Base-by-base conservation (phyloP, 1,284 basidiomycete genomes). In the Phellopilus nigrolimitatus region DNA sequence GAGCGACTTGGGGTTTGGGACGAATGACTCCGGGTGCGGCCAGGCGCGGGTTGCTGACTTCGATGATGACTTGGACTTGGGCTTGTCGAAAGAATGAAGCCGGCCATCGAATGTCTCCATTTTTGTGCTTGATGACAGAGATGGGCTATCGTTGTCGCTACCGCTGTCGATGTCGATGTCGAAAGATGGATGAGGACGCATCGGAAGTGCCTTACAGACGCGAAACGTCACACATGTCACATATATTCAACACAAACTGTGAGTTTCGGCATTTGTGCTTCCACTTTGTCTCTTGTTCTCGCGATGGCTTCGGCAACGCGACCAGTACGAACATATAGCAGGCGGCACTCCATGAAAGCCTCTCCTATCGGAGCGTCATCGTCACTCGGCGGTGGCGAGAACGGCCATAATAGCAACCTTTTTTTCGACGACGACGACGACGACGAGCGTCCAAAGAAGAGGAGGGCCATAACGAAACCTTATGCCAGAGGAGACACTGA, bases 1-100 rank as follows among this genome's bases (percentile, higher is more conserved):
- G 22, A 94, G 78, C 3, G 75, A 71, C 43, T 74, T 66, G 1
- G 91, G 82, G 39, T 77, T 91, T 40, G 91, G 83, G 53, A 70
- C 66, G 65, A 78, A 84, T 34, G 67, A 61, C 0, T 64, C 47
- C 2, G 82, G 75, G 59, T 89, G 86, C 0, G 84, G 79, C 86
- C 86, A 89, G 67, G 78, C 84, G 44, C 79, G 49, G 24, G 67
- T 64, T 6, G 66, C 61, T 1, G 72, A 68, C 1, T 68, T 72
- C 37, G 56, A 61, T 2, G 63, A 59, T 2, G 66, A 64, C 66
- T 84, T 69, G 56, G 65, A 39, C 60, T 80, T 62, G 58, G 70
- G 62, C 73, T 81, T 67, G 54, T 61, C 42, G 61, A 87, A 88
- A 0, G 85, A 84, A 48, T 77, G n/a, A 31, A 48, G 31, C 15